A percentile compares a stretch with the other conserved stretches of the same genome.
Evolutionary conservation across 2,329 filamentous ascomycete species (phyloP).

Genomic region (Ambrosiella cleistominuta): DNA sequence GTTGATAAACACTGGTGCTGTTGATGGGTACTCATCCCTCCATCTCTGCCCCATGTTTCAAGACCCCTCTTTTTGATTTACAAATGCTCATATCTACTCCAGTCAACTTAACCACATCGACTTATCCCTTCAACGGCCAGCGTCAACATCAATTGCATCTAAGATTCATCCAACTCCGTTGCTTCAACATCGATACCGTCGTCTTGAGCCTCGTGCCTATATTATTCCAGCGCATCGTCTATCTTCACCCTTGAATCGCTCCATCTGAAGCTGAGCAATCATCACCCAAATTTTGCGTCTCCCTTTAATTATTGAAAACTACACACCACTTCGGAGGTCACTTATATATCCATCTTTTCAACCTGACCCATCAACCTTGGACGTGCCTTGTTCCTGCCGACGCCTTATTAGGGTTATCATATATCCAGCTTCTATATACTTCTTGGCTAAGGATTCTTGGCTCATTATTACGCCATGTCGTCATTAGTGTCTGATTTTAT

Average conservation of each 20-base stretch:
- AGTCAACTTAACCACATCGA: too few relatives aligned
- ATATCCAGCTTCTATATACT: not conserved
- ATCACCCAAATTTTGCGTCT: not conserved
- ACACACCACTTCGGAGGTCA: too few relatives aligned
- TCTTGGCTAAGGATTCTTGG: not conserved
- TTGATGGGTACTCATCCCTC: too few relatives aligned
- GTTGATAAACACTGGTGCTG: too few relatives aligned
- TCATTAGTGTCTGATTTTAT: slow-evolving; percentile 47
- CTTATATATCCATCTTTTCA: not conserved
- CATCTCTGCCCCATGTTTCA: too few relatives aligned
- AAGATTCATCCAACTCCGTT: not conserved
- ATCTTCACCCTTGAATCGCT: not conserved
- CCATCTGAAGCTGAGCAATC: not conserved
- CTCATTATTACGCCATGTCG: slow-evolving; percentile 29
- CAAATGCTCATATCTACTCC: too few relatives aligned
- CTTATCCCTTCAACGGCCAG: too few relatives aligned
- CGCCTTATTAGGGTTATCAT: not conserved
- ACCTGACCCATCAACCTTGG: not conserved
- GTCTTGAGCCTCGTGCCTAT: not conserved
- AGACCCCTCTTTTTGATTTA: too few relatives aligned
- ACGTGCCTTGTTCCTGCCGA: not conserved
- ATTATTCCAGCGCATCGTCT: not conserved
- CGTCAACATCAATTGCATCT: too few relatives aligned
- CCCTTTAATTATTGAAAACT: too few relatives aligned
- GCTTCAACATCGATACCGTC: not conserved